Base-by-base conservation (phyloP, 2,329 filamentous ascomycete genomes). In the Nannizzia gypsea region DNA sequence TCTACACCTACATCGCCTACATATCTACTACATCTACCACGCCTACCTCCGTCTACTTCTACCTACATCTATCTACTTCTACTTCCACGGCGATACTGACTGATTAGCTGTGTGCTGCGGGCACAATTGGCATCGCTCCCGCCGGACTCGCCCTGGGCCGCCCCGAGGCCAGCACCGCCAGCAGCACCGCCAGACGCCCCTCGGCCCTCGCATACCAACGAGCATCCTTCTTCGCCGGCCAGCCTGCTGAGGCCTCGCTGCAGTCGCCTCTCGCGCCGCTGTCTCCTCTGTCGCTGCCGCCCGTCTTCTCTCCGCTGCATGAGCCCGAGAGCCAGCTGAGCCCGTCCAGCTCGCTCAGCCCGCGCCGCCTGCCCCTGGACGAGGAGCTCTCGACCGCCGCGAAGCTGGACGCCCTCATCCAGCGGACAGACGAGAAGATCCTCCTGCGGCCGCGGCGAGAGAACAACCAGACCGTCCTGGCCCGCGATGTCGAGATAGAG, bases 111-210 rank as follows among this genome's bases (percentile, higher is more conserved):
- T 83, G 81, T 81, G 83, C 83, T 68, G 75, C 82, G 70, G 81
- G 81, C 76, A 83, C 81, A 67, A 76, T 84, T 73, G 81, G 81
- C 70, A 77, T 83, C 65, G 83, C 82, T 65, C 78, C 80, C 60
- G 76, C 82, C 61, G 83, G 83, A 63, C 75, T 82, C 64, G 80
- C 80, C 60, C 76, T 84, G 67, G 81, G 79, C 67, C 79, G 78
- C 65, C 76, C 77, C 60, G 74, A 79, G 66, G 71, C 31, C 31
- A 36, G 31, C 31, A 36, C 31, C 31, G 31, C 31, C 31, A 36
- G 13, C 31, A 59, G 56, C n/a, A n/a, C 69, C 62, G 55, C 34
- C 46, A 59, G 56, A 55, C 61, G 46, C 17, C 57, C 36, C 50
- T 60, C 61, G 17, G 50, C 61, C 24, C 57, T 59, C 8, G 44